Evolutionary conservation across 106 monocot genomes (phyloP), one percentile per base, ranked within the genome.

Genomic region (Allium sativum): DNA sequence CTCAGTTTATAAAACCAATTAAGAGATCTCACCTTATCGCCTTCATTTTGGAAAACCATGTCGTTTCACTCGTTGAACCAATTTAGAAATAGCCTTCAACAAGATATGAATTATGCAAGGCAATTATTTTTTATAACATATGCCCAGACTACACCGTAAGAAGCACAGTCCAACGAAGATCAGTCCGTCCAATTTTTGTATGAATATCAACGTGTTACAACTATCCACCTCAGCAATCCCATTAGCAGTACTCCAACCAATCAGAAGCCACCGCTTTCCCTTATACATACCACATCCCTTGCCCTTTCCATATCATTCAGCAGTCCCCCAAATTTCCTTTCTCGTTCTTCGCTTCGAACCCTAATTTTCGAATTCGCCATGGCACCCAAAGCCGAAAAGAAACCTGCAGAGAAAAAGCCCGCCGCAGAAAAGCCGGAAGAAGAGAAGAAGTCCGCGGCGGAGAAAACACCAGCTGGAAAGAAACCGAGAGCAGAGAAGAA

Each of bases 351-450:
- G 31, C 1, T 5, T 1, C 31, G 5, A 31, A 31, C 31, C 1
- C 31, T 31, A 31, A 31, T 31, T 31, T 31, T 31, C 31, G 8
- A 88, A 84, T 83, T 83, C 88, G 59, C 84, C 84, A 83, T 83
- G 84, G 82, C 82, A 31, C 31, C 31, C 31, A 31, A 31, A 31
- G 31, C 31, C 31, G 31, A 31, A 31, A 31, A 31, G 31, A 31
- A 31, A 31, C 31, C 31, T 31, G 31, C 31, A 31, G 31, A 31
- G 5, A 31, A 31, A 31, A 31, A 87, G 74, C 84, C 86, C 0
- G 86, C 74, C 14, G 65, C 72, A 31, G 51, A 59, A 41, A 59
- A 59, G 45, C 56, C 56, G 44, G 68, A 57, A 58, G 57, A 68
- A 45, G 44, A 56, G 45, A 77, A 77, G 59, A 82, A 82, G 70